phyloP scores from a whole-genome alignment of 2,329 filamentous ascomycete genomes.

The Venturiaceae sp. region DNA sequence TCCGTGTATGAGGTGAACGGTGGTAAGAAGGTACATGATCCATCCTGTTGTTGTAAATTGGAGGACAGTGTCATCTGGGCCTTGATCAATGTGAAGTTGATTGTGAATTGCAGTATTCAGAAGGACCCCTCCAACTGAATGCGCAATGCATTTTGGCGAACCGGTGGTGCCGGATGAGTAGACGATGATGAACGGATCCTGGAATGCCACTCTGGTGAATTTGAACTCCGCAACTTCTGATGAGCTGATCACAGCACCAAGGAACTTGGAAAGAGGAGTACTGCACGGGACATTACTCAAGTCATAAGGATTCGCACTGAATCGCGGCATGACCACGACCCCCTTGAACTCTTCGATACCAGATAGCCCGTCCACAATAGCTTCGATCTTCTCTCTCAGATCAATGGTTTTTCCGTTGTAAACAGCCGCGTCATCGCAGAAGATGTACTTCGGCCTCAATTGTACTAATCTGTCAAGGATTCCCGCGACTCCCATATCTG shows the following conservation, averaged over 20 bases:
- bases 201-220: too few species aligned
- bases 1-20: not conserved
- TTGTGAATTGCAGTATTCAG: not conserved
- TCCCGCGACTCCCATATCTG: not conserved
- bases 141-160: not conserved
- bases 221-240: not conserved
- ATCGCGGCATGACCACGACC: not conserved
- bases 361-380: too few species aligned
- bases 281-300: not conserved
- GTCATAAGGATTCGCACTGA: not conserved
- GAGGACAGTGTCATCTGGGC: not conserved
- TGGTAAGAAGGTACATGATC: not conserved
- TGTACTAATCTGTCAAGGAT: not conserved
- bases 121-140: not conserved
- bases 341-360: not conserved
- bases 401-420: not conserved
- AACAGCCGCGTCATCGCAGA: not conserved
- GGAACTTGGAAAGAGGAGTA: not conserved
- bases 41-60: conserved; percentile 2
- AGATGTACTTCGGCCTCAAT: not conserved
- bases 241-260: not conserved
- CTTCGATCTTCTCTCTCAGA: not conserved
- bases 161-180: conserved; percentile 1
- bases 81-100: not conserved
- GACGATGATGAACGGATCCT: not conserved